These are phyloP conservation scores for Aspergillus carbonarius DNA, from an alignment of 2,329 filamentous ascomycete genomes.

Conservation along the genomic window DNA sequence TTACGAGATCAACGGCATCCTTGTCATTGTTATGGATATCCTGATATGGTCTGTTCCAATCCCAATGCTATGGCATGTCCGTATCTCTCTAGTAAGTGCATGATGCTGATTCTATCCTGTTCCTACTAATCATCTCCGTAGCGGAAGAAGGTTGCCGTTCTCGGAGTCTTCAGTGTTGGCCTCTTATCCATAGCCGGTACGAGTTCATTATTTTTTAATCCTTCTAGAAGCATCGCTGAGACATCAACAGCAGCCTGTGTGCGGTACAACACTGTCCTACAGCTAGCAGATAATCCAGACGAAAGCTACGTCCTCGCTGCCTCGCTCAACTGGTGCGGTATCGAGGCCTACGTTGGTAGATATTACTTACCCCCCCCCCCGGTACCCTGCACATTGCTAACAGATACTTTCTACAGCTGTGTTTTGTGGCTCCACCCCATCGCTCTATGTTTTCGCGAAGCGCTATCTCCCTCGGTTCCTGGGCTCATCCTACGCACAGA, in stretches of 20 bases:
- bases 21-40: conserved; percentile 18
- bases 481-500: background rate
- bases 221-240: background rate
- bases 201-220: background rate
- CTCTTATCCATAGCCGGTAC: conserved; percentile 14
- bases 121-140: background rate
- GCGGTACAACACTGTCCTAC: conserved; percentile 15
- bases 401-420: conserved; percentile 5
- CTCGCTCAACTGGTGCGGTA: conserved; percentile 20
- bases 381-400: background rate
- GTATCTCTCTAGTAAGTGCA: conserved; percentile 6
- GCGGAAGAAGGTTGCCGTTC: conserved; percentile 15
- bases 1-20: conserved; percentile 18
- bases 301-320: conserved; percentile 18
- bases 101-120: too few species aligned
- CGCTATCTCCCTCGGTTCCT: conserved; percentile 3
- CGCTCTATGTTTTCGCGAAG: conserved; percentile 13
- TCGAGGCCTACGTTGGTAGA: conserved; percentile 18
- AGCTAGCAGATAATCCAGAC: conserved; percentile 9
- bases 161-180: conserved; percentile 15
- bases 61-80: conserved; percentile 16
- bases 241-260: conserved; percentile 13
- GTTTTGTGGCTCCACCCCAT: conserved; percentile 17
- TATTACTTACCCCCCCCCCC: background rate
- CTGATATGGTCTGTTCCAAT: conserved; percentile 15